These are phyloP conservation scores for Penicillium sp. DNA, from an alignment of 2,329 filamentous ascomycete genomes.

Conservation along the genomic window DNA sequence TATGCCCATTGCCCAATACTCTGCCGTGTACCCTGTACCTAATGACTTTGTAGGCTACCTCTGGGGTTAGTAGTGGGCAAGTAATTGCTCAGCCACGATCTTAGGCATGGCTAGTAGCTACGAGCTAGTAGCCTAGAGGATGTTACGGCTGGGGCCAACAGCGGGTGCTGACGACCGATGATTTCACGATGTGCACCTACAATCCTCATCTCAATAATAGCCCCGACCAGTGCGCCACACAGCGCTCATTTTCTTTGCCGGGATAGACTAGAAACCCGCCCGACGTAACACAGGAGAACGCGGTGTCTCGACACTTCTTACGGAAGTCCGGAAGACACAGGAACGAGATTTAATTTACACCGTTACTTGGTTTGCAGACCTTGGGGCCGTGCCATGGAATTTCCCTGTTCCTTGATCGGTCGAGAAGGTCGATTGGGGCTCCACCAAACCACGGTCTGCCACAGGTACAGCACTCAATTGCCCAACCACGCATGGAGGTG, in stretches of 20 bases:
- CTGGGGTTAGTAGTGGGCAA: neutral
- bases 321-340: neutral
- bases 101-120: neutral
- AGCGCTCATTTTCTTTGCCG: neutral
- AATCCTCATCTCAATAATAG: constrained; percentile 4
- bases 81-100: constrained; percentile 17
- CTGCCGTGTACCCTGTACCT: neutral
- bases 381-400: neutral
- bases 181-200: constrained; percentile 10
- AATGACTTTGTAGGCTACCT: too few species aligned
- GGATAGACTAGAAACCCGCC: neutral
- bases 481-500: neutral
- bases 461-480: neutral
- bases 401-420: neutral
- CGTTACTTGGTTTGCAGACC: neutral
- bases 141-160: constrained; percentile 1
- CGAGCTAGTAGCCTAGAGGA: neutral
- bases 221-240: neutral
- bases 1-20: neutral
- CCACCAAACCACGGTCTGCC: constrained; percentile 3
- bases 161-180: constrained; percentile 13
- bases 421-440: constrained; percentile 1
- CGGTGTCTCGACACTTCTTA: neutral
- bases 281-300: neutral
- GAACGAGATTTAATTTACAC: neutral